Conservation (phyloP, 2,329 filamentous ascomycete genomes). For the Bipolaris cookei region DNA sequence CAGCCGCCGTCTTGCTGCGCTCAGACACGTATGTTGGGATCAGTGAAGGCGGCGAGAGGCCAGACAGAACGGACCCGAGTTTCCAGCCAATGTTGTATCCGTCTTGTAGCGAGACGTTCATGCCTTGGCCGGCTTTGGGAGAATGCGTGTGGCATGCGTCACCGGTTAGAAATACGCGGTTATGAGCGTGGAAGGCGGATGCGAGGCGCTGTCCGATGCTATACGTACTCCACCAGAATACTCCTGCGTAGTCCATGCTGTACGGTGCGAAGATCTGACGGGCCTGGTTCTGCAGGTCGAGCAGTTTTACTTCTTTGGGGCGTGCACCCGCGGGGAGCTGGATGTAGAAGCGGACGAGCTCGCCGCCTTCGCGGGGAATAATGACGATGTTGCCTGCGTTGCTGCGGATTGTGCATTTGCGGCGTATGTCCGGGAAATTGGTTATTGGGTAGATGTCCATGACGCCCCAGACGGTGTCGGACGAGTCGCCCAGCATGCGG, state of each 20-base stretch:
- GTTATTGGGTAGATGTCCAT: constrained; percentile 60
- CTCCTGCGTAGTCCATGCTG: constrained; percentile 60
- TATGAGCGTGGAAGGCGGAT: constrained; percentile 68
- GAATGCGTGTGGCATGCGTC: constrained; percentile 74
- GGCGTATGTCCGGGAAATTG: constrained; percentile 59
- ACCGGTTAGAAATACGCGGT: constrained; percentile 71
- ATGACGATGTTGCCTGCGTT: constrained; percentile 56
- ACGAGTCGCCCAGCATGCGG: constrained; percentile 66
- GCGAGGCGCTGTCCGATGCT: constrained; percentile 74
- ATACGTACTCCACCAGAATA: constrained; percentile 76
- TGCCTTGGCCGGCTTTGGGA: constrained; percentile 73
- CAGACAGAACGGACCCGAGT: constrained; percentile 51
- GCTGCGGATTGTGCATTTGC: constrained; percentile 58
- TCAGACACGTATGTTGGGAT: constrained; percentile 69
- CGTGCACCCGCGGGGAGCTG: constrained; percentile 60
- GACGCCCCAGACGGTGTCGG: constrained; percentile 64
- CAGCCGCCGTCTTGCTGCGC: constrained; percentile 53
- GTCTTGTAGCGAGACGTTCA: constrained; percentile 67
- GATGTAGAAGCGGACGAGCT: constrained; percentile 68
- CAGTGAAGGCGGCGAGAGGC: constrained; percentile 61
- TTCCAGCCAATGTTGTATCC: constrained; percentile 66
- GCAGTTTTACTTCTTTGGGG: constrained; percentile 60
- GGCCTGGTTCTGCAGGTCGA: constrained; percentile 61
- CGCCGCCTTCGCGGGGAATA: constrained; percentile 61
- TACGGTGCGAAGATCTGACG: constrained; percentile 63